phyloP scores from a whole-genome alignment of 768 basidiomycete species.

The Kwoniella newhampshirensis region DNA sequence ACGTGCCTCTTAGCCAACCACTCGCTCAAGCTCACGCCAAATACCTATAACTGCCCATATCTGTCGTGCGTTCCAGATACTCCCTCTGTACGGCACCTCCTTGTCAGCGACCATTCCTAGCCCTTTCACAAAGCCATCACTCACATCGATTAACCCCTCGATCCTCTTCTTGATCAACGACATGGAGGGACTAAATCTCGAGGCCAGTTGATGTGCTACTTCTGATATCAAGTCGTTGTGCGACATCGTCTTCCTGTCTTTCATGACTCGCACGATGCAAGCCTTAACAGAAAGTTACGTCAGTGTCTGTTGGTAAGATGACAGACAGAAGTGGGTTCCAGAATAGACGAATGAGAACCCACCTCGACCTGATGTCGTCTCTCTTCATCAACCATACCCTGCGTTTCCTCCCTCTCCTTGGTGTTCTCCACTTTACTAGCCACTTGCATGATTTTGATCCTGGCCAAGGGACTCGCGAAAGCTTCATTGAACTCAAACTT shows the following conservation, averaged over 20 bases:
- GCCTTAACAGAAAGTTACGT: constrained; percentile 60
- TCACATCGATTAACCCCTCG: constrained; percentile 86
- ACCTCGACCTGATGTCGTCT: constrained; percentile 86
- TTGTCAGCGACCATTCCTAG: neutral
- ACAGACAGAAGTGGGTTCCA: no score
- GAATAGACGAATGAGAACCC: no score
- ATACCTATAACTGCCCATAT: constrained; percentile 46
- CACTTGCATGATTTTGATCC: constrained; percentile 90
- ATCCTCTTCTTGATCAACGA: constrained; percentile 87
- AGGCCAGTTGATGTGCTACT: constrained; percentile 78
- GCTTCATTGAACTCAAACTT: constrained; percentile 83
- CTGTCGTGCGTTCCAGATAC: constrained; percentile 72
- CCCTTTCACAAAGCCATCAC: constrained; percentile 32
- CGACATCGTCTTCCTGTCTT: constrained; percentile 82
- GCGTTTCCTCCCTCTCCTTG: constrained; percentile 87
- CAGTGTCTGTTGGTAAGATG: no score
- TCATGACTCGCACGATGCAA: constrained; percentile 96
- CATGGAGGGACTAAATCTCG: constrained; percentile 83
- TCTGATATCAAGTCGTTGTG: constrained; percentile 89
- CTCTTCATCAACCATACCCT: constrained; percentile 86
- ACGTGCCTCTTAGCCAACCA: no score
- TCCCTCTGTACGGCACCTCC: constrained; percentile 78
- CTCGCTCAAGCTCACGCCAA: constrained; percentile 31
- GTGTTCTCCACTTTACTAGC: constrained; percentile 80
- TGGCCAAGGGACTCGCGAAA: constrained; percentile 77